Percentiles rank a stretch among this genome's conserved stretches.
These are phyloP conservation scores for Podospora bellae-mahoneyi DNA, from an alignment of 495 filamentous ascomycete species.

Conservation along the genomic window DNA sequence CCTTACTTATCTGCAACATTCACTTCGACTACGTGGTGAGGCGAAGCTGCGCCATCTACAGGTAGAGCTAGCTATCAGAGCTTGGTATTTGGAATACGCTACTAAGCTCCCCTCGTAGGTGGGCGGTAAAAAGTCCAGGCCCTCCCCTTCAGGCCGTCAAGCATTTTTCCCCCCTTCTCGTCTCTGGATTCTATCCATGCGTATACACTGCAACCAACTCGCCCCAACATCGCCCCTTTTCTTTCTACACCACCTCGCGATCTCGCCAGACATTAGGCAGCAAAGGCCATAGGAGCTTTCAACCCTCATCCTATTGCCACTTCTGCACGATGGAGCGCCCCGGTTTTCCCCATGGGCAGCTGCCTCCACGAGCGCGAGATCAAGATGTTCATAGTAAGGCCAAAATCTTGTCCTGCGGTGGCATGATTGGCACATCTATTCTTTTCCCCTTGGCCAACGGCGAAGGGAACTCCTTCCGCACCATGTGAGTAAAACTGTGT, in stretches of 20 bases:
- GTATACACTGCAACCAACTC: not conserved
- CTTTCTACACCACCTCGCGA: not conserved
- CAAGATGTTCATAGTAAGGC: constrained; percentile 8
- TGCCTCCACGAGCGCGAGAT: not conserved
- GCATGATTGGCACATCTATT: constrained; percentile 38
- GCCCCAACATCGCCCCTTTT: not conserved
- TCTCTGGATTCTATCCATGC: not conserved
- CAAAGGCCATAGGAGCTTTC: not conserved
- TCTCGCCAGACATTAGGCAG: not conserved
- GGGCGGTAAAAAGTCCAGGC: not conserved
- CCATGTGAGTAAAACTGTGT: constrained; percentile 28
- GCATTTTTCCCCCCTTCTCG: not conserved
- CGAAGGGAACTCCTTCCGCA: constrained; percentile 26
- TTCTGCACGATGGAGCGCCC: constrained; percentile 15
- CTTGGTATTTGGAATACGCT: not conserved
- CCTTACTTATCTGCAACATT: not conserved
- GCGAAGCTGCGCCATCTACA: not conserved
- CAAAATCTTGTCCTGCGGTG: constrained; percentile 32
- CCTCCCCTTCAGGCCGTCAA: not conserved
- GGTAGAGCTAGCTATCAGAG: not conserved
- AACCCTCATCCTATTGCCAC: not conserved
- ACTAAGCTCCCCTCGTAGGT: not conserved
- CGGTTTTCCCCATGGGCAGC: not conserved
- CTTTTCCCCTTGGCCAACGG: constrained; percentile 28
- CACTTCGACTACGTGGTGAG: not conserved